phyloP scores from a whole-genome alignment of 768 basidiomycete genomes.

The Lactarius akahatsu region DNA sequence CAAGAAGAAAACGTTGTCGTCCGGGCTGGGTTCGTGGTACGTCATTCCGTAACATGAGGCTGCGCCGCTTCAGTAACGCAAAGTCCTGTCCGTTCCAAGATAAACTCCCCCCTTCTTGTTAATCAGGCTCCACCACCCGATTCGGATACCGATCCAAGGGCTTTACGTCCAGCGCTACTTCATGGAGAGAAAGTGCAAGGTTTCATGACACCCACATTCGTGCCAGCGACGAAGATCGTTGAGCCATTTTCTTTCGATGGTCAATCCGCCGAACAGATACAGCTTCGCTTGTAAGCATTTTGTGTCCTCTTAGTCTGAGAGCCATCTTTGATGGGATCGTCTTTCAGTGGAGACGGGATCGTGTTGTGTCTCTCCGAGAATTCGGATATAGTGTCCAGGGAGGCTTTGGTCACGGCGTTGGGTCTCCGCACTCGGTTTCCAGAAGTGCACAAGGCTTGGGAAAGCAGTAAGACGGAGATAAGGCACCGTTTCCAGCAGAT shows the following conservation, averaged over 20 bases:
- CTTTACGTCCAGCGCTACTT: constrained; percentile 13
- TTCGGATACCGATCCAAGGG: not conserved
- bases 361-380: not conserved
- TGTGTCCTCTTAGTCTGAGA: not conserved
- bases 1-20: constrained; percentile 51
- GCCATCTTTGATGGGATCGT: too few relatives aligned
- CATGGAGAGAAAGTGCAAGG: constrained; percentile 30
- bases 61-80: too few relatives aligned
- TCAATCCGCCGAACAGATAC: not conserved
- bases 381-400: rapidly evolving
- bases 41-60: not conserved
- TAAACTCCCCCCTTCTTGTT: not conserved
- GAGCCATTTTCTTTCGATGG: not conserved
- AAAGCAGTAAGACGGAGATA: not conserved
- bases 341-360: not conserved
- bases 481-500: not conserved
- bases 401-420: not conserved
- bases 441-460: not conserved
- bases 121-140: not conserved
- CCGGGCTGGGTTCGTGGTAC: constrained; percentile 49
- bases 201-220: constrained; percentile 21
- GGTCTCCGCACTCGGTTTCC: not conserved
- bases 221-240: not conserved
- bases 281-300: constrained; percentile 4
- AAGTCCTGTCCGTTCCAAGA: not conserved